Percentiles rank a stretch among this genome's conserved stretches.
These are phyloP conservation scores for Russula ochroleuca DNA, from an alignment of 768 basidiomycete species.

Conservation along the genomic window DNA sequence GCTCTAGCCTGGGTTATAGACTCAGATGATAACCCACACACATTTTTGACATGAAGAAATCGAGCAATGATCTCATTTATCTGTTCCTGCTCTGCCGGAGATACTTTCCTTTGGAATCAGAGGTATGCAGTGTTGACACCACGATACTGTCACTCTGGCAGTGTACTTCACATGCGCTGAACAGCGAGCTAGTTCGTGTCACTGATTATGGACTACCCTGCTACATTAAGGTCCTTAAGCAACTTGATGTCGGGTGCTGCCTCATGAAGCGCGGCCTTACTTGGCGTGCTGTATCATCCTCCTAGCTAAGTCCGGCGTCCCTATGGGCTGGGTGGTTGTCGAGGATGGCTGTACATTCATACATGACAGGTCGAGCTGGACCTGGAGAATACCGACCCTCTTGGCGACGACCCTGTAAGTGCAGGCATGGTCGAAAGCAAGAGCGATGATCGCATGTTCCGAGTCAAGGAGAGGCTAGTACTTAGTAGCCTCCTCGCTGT, in stretches of 20 bases:
- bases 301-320: conserved; percentile 17
- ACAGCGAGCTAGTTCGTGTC: no score
- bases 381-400: conserved; percentile 19
- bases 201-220: no score
- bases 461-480: conserved; percentile 27
- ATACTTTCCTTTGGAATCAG: no score
- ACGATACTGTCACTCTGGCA: no score
- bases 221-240: conserved; percentile 15
- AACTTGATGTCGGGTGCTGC: conserved; percentile 18
- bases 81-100: no score
- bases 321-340: conserved; percentile 27
- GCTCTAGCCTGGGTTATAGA: no score
- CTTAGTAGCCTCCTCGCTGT: conserved; percentile 1
- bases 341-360: conserved; percentile 23
- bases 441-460: conserved; percentile 22
- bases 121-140: no score
- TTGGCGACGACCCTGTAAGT: conserved; percentile 26
- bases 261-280: conserved; percentile 17
- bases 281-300: conserved; percentile 3
- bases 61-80: no score
- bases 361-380: conserved; percentile 22
- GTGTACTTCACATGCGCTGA: no score
- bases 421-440: conserved; percentile 25
- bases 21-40: no score
- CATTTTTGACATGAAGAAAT: neutral